These are phyloP conservation scores for Nitzschia palea DNA, from an alignment of 108 stramenopile species.

Conservation along the genomic window DNA sequence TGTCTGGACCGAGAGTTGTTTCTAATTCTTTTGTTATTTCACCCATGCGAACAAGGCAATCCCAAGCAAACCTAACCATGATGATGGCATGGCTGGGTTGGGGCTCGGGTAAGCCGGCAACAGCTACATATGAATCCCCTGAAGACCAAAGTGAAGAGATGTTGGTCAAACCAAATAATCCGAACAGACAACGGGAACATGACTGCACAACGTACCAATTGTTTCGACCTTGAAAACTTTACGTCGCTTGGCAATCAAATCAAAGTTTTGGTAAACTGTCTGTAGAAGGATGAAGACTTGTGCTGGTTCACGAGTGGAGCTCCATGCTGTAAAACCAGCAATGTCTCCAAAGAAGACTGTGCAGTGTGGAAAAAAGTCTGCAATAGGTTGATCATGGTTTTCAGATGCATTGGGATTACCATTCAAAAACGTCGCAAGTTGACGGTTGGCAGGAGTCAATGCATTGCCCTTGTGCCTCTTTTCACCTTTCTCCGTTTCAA, in stretches of 20 bases:
- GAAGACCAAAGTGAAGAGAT: too few species aligned
- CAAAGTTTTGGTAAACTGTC: constrained; percentile 4
- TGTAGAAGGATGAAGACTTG: constrained; percentile 12
- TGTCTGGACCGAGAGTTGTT: neutral
- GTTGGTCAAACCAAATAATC: too few species aligned
- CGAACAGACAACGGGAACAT: neutral
- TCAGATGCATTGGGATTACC: neutral
- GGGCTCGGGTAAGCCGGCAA: neutral
- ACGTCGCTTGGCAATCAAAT: neutral
- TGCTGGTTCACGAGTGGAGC: constrained; percentile 3
- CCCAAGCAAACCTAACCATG: constrained; percentile 11
- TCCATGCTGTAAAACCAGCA: constrained; percentile 22
- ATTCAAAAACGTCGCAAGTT: neutral
- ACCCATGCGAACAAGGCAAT: constrained; percentile 7
- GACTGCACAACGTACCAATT: constrained; percentile 4
- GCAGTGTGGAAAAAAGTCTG: neutral
- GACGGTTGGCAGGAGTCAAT: neutral
- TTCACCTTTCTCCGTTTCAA: neutral
- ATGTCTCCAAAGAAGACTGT: constrained; percentile 18
- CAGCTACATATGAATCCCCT: constrained; percentile 1
- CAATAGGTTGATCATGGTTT: neutral
- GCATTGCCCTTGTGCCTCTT: neutral
- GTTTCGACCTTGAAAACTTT: constrained; percentile 19
- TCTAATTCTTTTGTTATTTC: neutral
- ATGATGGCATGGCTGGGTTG: constrained; percentile 5